Evolutionary conservation across 768 basidiomycete genomes (phyloP), one percentile per base, ranked within the genome.

Genomic region (Fistulinella prunicolor): DNA sequence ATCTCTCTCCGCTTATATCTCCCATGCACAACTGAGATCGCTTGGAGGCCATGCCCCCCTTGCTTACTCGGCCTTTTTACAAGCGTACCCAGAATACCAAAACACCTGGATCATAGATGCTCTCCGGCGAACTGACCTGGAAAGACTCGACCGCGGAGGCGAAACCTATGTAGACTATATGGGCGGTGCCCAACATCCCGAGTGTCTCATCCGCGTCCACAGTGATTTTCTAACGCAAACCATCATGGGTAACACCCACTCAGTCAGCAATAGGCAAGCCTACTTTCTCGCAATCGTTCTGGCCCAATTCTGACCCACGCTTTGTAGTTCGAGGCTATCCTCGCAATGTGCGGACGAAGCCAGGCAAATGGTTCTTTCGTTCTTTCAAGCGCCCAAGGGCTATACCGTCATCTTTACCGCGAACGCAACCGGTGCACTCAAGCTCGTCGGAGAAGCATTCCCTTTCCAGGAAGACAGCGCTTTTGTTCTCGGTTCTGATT

Each of bases 91-190:
- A 64, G 83, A 85, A 64, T 89, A 86, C 55, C 74, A 75, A 40
- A 71, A 71, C 14, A 87, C 86, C 7, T 85, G 84, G 81, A 83
- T 83, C 47, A 62, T 89, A 46, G 86, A 89, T 57, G 74, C 78
- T 0, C 74, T 88, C 14, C 79, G 85, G 40, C 72, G 76, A 53
- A 81, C 75, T 0, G 85, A 89, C 63, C 86, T 78, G 54, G 50
- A 71, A 5, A 70, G 85, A 43, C 71, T 86, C 36, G 79, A 83
- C 51, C 76, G 74, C 12, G 69, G 71, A 9, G 80, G 80, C 6
- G 86, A 90, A 69, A 85, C 83, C 9, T 91, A 91, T 50, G 83
- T 89, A 51, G 89, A 92, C 59, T 91, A 86, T 54, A 91, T 91
- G 86, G 89, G 89, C 24, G 88, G 86, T 20, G 79, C 86, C 0